Evolutionary conservation across 1,139 yeast genomes (phyloP), one percentile per base, ranked within the genome.

Genomic region (Scheffersomyces stambukii): DNA sequence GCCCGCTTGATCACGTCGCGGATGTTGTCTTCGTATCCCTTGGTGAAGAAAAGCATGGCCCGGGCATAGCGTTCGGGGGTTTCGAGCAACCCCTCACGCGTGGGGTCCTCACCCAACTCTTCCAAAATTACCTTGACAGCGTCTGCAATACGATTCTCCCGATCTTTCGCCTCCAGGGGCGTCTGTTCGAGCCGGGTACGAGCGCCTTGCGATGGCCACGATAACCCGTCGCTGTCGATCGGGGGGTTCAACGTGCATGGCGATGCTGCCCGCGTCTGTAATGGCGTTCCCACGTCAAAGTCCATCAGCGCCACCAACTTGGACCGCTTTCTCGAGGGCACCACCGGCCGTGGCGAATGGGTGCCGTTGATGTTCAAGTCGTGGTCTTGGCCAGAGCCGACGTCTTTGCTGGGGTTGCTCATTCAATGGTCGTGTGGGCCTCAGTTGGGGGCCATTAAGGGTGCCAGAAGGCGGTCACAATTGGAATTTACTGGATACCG

Each of bases 61-160:
- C 94, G 72, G 2, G 99, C 98, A 53, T 88, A 91, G 42, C 99
- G 64, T 50, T 86, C 93, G 1, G 99, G 99, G 0, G 99, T 91
- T 49, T 89, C 96, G 47, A 83, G 57, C 19, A 91, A 61, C 1
- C 99, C 99, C 52, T 89, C 96, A 44, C 99, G 70, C 16, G 68
- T 65, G 1, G 81, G 78, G 49, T 93, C 96, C 56, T 91, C 99
- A 20, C 99, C 99, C 25, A 93, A 64, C 52, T 91, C 97, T 5
- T 70, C 59, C 42, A 91, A 64, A 36, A 91, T 82, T 4, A 89
- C 80, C 46, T 76, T 76, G 4, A 91, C 95, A 0, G 97, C 96
- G 17, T 54, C 77, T 4, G 96, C 89, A 35, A 91, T 89, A 37
- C 95, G 72, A 27, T 56, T 45, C 45, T 84, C 86, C 33, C 96